A percentile compares a stretch with the other conserved stretches of the same genome.
Conservation (phyloP, 495 filamentous ascomycete species). For the Astrothelium subdiscretum region DNA sequence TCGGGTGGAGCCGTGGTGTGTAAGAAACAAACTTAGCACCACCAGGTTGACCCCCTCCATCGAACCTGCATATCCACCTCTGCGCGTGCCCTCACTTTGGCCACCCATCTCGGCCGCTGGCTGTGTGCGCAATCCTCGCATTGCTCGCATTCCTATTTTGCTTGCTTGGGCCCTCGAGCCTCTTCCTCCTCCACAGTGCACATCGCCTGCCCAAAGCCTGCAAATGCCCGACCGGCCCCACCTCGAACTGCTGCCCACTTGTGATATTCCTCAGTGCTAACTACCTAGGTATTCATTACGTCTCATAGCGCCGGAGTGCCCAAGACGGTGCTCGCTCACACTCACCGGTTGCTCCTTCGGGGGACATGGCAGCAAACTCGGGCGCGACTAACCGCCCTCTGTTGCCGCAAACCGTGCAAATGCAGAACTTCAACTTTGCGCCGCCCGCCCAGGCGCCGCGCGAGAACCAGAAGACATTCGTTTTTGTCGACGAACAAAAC, state of each 20-base stretch:
- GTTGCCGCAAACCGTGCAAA: slow-evolving; percentile 43
- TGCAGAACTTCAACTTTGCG: slow-evolving; percentile 50
- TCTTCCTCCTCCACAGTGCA: not conserved
- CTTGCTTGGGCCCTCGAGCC: not conserved
- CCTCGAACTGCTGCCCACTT: not conserved
- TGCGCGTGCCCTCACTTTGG: not conserved
- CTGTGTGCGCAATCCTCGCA: not conserved
- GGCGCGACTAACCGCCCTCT: slow-evolving; percentile 34
- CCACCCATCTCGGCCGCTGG: not conserved
- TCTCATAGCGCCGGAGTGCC: not conserved
- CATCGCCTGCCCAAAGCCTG: not conserved
- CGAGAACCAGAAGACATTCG: slow-evolving; percentile 76
- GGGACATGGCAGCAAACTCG: slow-evolving; percentile 46
- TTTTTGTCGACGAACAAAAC: slow-evolving; percentile 99
- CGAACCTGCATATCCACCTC: not conserved
- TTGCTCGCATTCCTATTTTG: not conserved
- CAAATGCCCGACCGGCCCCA: not conserved
- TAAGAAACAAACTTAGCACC: not conserved
- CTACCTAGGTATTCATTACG: not conserved
- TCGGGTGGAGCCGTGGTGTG: not conserved
- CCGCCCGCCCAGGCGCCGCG: slow-evolving; percentile 44
- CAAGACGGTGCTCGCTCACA: not conserved
- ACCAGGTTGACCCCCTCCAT: not conserved
- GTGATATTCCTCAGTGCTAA: not conserved
- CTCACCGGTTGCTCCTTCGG: not conserved